Evolutionary conservation across 148 eudicot genomes (phyloP).

Genomic region (Amaranthus palmeri): DNA sequence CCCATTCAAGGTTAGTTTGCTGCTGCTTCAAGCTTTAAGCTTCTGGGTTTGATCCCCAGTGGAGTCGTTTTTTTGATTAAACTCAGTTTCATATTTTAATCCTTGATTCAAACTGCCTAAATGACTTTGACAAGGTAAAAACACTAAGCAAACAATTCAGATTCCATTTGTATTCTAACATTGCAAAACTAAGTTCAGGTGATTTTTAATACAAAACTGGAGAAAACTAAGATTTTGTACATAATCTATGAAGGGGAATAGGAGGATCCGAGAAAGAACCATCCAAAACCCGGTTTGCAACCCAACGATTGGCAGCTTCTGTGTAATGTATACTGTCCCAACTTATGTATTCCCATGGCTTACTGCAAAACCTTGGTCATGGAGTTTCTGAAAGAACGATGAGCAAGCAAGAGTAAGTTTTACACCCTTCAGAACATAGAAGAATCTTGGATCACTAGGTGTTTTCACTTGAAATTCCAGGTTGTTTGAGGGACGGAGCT

Average conservation of each 20-base stretch:
- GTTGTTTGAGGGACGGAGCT: too few species aligned
- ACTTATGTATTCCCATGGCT: slow-evolving; percentile 47
- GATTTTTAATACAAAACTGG: too few species aligned
- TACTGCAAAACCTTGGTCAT: slow-evolving; percentile 42
- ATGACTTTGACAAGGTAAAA: too few species aligned
- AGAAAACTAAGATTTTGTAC: slow-evolving; percentile 7
- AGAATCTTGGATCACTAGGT: too few species aligned
- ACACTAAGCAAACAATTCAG: too few species aligned
- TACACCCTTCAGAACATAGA: not conserved
- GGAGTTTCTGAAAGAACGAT: slow-evolving; percentile 32
- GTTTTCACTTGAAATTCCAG: too few species aligned
- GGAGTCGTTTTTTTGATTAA: slow-evolving; percentile 16
- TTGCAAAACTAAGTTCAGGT: too few species aligned
- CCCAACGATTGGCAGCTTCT: slow-evolving; percentile 69
- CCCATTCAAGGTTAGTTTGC: too few species aligned
- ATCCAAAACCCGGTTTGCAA: slow-evolving; percentile 47
- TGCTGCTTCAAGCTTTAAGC: too few species aligned
- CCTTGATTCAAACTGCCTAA: not conserved
- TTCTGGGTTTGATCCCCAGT: slow-evolving; percentile 57
- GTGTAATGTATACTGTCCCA: slow-evolving; percentile 90
- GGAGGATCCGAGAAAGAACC: slow-evolving; percentile 28
- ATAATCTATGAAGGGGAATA: slow-evolving; percentile 10
- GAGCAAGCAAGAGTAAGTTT: not conserved
- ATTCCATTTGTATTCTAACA: too few species aligned
- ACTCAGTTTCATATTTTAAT: not conserved